Evolutionary conservation across 495 filamentous ascomycete species (phyloP), one percentile per base, ranked within the genome.

Genomic region (Podospora conica): DNA sequence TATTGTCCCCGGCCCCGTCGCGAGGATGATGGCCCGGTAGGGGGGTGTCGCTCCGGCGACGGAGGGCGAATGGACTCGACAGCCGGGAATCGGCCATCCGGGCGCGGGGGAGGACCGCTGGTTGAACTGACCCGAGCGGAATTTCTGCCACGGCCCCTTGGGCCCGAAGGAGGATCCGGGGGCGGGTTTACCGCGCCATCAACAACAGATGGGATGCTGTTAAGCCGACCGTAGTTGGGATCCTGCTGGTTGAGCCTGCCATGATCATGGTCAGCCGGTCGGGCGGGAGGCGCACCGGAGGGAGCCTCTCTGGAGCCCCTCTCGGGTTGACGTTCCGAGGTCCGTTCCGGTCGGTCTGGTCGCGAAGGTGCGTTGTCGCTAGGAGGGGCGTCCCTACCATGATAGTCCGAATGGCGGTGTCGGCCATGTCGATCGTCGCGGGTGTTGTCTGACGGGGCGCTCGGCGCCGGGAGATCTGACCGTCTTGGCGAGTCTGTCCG

Each of bases 111-210:
- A 21, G 75, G 74, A 9, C 70, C 73, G 53, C 74, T 78, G 22
- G 63, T 55, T n/a, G 76, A 68, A 18, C 67, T 68, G 24, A 68
- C 40, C 29, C 80, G 76, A 58, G 70, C 65, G 8, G 74, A 70
- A 59, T 76, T 78, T 55, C 81, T 76, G 12, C 82, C 80, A 67
- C 81, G 78, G 20, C 84, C 82, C 54, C 90, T 81, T 2, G 92
- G 92, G 1, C 91, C 92, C 24, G 86, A 88, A 1, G 92, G 91
- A 55, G 87, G 87, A 9, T 81, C 72, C 6, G 70, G 21, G 12
- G 70, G 70, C 31, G 80, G 40, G 7, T 48, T 48, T 11, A 48
- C 15, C 40, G 18, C 8, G 18, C 15, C 71, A 18, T 82, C 79
- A 1, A 76, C 72, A 58, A 81, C 76, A 0, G 85, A 80, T n/a